phyloP scores from a whole-genome alignment of 169 alveolate genomes.

The Plasmodium billcollinsi region DNA sequence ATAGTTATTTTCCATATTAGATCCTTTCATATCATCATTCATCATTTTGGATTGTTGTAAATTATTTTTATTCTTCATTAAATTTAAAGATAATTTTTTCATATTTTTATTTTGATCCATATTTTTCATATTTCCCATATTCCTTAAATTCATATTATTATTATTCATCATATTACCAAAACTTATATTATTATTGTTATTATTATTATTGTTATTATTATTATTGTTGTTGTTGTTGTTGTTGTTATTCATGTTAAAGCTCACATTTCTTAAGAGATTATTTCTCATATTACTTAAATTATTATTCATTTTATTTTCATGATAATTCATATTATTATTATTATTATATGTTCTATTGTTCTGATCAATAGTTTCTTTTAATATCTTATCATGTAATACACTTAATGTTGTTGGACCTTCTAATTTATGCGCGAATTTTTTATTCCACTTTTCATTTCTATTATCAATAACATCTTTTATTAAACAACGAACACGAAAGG shows the following conservation, averaged over 20 bases:
- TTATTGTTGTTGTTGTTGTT: background rate
- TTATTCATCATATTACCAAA: background rate
- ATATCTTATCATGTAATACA: slow-evolving; percentile 71
- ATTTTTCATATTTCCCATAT: slow-evolving; percentile 29
- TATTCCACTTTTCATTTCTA: slow-evolving; percentile 88
- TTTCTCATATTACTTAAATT: slow-evolving; percentile 41
- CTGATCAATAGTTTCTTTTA: slow-evolving; percentile 55
- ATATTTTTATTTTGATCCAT: slow-evolving; percentile 53
- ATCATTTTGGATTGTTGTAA: slow-evolving; percentile 13
- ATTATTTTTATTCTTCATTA: slow-evolving; percentile 30
- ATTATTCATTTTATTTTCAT: slow-evolving; percentile 66
- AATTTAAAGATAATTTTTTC: slow-evolving; percentile 42
- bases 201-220: background rate
- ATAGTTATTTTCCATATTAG: background rate
- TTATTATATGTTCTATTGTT: slow-evolving; percentile 24
- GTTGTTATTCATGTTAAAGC: slow-evolving; percentile 21
- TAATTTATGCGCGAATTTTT: slow-evolving; percentile 78
- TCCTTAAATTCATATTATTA: background rate
- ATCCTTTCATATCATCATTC: slow-evolving; percentile 17
- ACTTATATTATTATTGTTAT: slow-evolving; percentile 2
- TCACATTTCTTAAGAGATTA: slow-evolving; percentile 40
- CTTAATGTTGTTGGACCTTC: slow-evolving; percentile 75
- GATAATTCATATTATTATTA: slow-evolving; percentile 30
- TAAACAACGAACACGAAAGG: slow-evolving; percentile 88
- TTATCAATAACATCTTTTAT: slow-evolving; percentile 89